Evolutionary conservation across 2,329 filamentous ascomycete genomes (phyloP).

Genomic region (Colletotrichum tabaci): DNA sequence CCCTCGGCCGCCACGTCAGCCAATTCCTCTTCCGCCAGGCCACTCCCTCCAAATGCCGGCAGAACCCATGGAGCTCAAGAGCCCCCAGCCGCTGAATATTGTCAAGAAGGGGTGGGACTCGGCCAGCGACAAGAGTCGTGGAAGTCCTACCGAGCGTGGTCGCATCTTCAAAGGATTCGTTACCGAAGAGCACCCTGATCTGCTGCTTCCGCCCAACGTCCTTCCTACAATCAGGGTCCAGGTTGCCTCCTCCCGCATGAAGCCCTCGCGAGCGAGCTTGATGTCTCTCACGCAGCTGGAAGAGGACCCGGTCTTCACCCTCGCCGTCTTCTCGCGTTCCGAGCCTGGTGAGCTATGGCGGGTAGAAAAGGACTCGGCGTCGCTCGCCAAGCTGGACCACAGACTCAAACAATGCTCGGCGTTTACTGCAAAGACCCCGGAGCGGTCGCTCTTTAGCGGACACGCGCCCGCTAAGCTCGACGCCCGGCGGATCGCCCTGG

Average conservation of each 20-base stretch:
- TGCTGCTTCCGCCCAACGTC: slow-evolving; percentile 90
- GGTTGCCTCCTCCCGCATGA: slow-evolving; percentile 95
- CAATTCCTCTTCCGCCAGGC: slow-evolving; percentile 80
- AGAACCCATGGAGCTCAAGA: slow-evolving; percentile 53
- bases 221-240: slow-evolving; percentile 87
- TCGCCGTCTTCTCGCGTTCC: slow-evolving; percentile 86
- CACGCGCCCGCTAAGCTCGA: slow-evolving; percentile 96
- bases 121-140: slow-evolving; percentile 51
- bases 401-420: slow-evolving; percentile 81
- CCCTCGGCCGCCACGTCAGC: slow-evolving; percentile 80
- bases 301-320: slow-evolving; percentile 93
- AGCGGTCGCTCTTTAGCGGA: slow-evolving; percentile 88
- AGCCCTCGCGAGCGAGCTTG: slow-evolving; percentile 89
- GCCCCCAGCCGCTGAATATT: slow-evolving; percentile 59
- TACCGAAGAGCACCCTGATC: slow-evolving; percentile 88
- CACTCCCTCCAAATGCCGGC: slow-evolving; percentile 74
- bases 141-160: slow-evolving; percentile 60
- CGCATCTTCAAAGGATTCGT: slow-evolving; percentile 83
- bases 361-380: slow-evolving; percentile 90
- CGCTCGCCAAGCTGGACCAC: slow-evolving; percentile 86
- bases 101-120: slow-evolving; percentile 52
- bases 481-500: slow-evolving; percentile 83
- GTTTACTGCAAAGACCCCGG: slow-evolving; percentile 84
- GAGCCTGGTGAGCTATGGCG: slow-evolving; percentile 89
- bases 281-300: slow-evolving; percentile 85